phyloP scores from a whole-genome alignment of 345 rosid species.

The Linum usitatissimum region DNA sequence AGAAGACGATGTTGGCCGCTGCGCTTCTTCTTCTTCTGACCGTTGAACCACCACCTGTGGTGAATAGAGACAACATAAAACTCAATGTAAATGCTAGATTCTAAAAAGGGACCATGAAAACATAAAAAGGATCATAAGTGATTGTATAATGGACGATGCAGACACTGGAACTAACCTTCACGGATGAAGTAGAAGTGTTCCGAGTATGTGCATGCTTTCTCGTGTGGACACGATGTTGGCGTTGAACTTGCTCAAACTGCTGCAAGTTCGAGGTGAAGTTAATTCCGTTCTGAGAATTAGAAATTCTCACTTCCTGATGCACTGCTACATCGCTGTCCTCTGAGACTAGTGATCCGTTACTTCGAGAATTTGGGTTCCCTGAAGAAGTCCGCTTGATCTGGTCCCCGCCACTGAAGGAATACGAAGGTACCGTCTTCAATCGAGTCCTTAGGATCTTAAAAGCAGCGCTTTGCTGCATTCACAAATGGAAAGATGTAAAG shows the following conservation, averaged over 20 bases:
- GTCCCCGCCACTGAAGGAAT: constrained; percentile 63
- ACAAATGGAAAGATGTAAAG: constrained; percentile 2
- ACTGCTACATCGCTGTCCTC: constrained; percentile 49
- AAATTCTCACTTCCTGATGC: constrained; percentile 36
- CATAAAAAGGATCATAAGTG: background rate
- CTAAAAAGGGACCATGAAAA: background rate
- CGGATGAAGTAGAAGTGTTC: constrained; percentile 28
- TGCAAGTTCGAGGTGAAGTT: constrained; percentile 60
- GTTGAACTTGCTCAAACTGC: constrained; percentile 80
- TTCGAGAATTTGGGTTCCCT: constrained; percentile 56
- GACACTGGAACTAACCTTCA: constrained; percentile 10
- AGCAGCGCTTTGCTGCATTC: constrained; percentile 85
- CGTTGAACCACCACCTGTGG: constrained; percentile 33
- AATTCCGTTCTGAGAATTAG: constrained; percentile 49
- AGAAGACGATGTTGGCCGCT: constrained; percentile 19
- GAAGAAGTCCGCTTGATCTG: constrained; percentile 57
- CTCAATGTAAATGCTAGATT: no score
- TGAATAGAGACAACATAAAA: no score
- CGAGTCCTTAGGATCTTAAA: constrained; percentile 79
- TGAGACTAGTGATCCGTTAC: constrained; percentile 35
- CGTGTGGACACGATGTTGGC: constrained; percentile 60
- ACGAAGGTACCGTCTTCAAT: constrained; percentile 74
- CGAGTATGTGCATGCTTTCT: constrained; percentile 40
- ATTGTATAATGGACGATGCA: background rate
- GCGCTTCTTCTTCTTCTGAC: constrained; percentile 50